Evolutionary conservation across 139 green algal genomes (phyloP).

Genomic region (Chlamydomonas applanata): DNA sequence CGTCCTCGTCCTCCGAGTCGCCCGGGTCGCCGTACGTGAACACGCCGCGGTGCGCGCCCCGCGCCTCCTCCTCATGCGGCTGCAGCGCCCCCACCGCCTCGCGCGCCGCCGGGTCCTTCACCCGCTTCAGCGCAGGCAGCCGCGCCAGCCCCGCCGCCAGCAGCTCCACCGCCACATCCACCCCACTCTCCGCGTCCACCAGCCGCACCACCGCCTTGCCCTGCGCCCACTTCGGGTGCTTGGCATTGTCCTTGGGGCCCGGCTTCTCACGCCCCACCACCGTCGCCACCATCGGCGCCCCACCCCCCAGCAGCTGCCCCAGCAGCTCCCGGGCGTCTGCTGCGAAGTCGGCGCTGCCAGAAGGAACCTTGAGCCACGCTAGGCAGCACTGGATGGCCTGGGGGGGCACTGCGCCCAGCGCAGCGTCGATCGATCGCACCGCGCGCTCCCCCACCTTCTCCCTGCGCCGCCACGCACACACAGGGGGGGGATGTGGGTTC

Average conservation of each 20-base stretch:
- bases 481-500: too few species aligned
- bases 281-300: conserved; percentile 13
- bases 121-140: conserved; percentile 53
- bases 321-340: conserved; percentile 21
- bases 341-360: conserved; percentile 23
- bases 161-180: conserved; percentile 43
- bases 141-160: conserved; percentile 47
- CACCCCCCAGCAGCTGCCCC: conserved; percentile 23
- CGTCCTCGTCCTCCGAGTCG: conserved; percentile 13
- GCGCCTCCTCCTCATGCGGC: conserved; percentile 64
- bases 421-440: conserved; percentile 62
- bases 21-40: conserved; percentile 86
- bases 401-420: conserved; percentile 69
- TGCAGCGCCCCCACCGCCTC: conserved; percentile 49
- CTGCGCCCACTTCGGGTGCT: conserved; percentile 44
- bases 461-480: conserved; percentile 23
- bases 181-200: conserved; percentile 22
- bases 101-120: conserved; percentile 19
- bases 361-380: conserved; percentile 51
- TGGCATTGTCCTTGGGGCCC: conserved; percentile 28
- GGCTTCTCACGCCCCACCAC: conserved; percentile 31
- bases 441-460: conserved; percentile 48
- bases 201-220: conserved; percentile 45
- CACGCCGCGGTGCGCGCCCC: conserved; percentile 64
- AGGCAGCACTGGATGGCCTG: conserved; percentile 56